These are phyloP conservation scores for Glycine soja DNA, from an alignment of 306 rosid genomes.

Conservation along the genomic window DNA sequence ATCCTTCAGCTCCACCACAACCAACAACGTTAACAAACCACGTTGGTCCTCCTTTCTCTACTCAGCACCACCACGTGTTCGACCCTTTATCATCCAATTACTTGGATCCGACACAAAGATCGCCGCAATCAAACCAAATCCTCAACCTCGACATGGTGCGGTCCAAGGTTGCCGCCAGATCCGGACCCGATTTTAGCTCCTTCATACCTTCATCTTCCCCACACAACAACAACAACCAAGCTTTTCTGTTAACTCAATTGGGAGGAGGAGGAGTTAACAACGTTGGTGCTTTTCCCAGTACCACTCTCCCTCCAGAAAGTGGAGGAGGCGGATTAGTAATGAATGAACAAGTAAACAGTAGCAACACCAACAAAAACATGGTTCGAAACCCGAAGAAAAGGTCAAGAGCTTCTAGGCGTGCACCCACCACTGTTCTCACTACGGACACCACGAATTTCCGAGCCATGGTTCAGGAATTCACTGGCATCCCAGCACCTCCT, in stretches of 20 bases:
- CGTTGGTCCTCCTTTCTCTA: background rate
- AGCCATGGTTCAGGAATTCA: constrained; percentile 99
- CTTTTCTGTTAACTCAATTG: constrained; percentile 53
- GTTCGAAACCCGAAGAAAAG: constrained; percentile 87
- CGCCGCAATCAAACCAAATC: constrained; percentile 15
- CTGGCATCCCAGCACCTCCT: constrained; percentile 95
- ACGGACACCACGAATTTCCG: constrained; percentile 93
- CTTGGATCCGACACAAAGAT: constrained; percentile 60
- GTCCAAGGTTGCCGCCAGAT: constrained; percentile 58
- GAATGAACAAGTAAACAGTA: constrained; percentile 41
- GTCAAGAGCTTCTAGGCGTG: constrained; percentile 91
- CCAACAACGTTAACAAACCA: too few relatives aligned
- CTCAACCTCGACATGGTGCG: constrained; percentile 65
- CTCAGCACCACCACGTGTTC: background rate
- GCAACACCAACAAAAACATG: too few relatives aligned
- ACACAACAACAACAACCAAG: constrained; percentile 44
- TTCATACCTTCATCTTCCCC: constrained; percentile 43
- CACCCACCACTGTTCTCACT: constrained; percentile 91
- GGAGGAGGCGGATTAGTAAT: constrained; percentile 37
- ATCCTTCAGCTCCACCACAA: too few relatives aligned
- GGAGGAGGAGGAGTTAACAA: constrained; percentile 34
- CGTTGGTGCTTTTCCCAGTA: too few relatives aligned
- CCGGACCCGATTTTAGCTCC: constrained; percentile 65
- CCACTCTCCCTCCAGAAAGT: constrained; percentile 40
- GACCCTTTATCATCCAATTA: constrained; percentile 70